Conservation (phyloP, 179 eudicot species). For the Kewa caespitosa region DNA sequence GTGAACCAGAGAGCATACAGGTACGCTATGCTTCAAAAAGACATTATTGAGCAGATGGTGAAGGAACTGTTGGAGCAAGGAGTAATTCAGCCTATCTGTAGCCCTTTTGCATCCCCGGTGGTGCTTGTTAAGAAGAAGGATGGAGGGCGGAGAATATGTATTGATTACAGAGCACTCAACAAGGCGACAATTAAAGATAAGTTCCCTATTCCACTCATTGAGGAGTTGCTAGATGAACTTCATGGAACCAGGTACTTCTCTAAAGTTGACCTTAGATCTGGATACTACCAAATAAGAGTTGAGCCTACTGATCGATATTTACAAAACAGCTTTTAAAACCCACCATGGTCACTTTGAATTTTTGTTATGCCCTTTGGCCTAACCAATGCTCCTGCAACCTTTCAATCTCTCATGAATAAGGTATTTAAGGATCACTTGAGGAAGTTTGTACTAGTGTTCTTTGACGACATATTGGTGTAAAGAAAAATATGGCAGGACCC, state of each 20-base stretch:
- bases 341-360: neutral
- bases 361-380: neutral
- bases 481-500: neutral
- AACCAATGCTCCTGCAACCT: neutral
- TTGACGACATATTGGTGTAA: neutral
- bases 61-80: neutral
- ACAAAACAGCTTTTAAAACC: neutral
- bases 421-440: neutral
- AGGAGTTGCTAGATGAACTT: neutral
- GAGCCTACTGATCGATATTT: neutral
- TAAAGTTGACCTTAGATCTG: neutral
- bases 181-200: neutral
- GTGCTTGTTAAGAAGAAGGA: neutral
- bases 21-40: neutral
- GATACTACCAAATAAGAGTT: neutral
- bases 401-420: too few species aligned
- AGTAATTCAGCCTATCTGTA: neutral
- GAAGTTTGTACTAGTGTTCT: conserved; percentile 4
- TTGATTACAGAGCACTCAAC: neutral
- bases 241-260: neutral
- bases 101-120: neutral
- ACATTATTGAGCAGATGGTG: neutral
- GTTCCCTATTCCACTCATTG: neutral
- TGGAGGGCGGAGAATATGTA: neutral
- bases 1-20: neutral